Percentiles rank a stretch among this genome's conserved stretches.
Conservation (phyloP, 1,284 basidiomycete genomes). For the Ceratorhiza oryzae-sativae region DNA sequence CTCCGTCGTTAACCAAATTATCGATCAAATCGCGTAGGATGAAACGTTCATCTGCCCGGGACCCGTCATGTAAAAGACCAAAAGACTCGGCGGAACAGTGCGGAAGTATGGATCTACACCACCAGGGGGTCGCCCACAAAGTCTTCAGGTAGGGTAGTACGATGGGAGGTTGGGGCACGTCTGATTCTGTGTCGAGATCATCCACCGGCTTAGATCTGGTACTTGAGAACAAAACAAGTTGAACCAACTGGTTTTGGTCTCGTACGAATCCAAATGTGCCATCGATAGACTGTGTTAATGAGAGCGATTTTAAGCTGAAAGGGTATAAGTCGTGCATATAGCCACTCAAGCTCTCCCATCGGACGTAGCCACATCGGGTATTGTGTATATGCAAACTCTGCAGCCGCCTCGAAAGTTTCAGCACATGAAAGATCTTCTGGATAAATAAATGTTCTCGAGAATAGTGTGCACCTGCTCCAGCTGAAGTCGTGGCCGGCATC, state of each 20-base stretch:
- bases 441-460: background rate
- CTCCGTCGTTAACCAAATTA: background rate
- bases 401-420: background rate
- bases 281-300: background rate
- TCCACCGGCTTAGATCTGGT: background rate
- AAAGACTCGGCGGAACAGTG: background rate
- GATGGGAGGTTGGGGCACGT: background rate
- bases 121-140: slow-evolving; percentile 18
- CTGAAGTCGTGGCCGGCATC: background rate
- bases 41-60: background rate
- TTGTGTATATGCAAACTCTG: slow-evolving; percentile 4
- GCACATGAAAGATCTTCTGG: background rate
- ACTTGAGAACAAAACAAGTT: background rate
- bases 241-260: background rate
- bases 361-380: background rate
- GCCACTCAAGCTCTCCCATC: background rate
- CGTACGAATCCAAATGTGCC: slow-evolving; percentile 14
- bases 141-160: background rate
- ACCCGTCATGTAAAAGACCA: slow-evolving; percentile 15
- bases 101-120: slow-evolving; percentile 5
- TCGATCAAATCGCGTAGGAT: background rate
- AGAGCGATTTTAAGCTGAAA: slow-evolving; percentile 2
- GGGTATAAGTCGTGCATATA: slow-evolving; percentile 4
- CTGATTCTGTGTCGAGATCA: background rate
- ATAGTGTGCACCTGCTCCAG: background rate